Percentiles rank a stretch among this genome's conserved stretches.
Conservation (phyloP, 495 filamentous ascomycete genomes). For the Trichoderma reesei region DNA sequence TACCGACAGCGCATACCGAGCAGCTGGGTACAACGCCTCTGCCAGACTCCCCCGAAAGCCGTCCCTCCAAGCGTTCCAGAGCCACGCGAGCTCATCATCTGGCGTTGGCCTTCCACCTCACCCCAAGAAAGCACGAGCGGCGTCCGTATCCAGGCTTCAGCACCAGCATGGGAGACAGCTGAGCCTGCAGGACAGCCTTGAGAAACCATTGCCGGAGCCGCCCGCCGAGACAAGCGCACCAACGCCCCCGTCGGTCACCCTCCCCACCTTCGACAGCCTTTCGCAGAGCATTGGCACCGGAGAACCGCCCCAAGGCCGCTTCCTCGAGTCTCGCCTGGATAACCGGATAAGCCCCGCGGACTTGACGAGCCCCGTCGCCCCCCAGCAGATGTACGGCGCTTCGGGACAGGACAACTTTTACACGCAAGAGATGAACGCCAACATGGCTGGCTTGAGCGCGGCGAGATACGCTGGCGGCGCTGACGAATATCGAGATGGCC, state of each 20-base stretch:
- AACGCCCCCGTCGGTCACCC: slow-evolving; percentile 19
- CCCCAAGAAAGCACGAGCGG: background rate
- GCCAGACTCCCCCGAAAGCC: background rate
- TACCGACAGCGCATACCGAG: background rate
- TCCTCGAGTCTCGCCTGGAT: slow-evolving; percentile 18
- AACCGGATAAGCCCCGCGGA: slow-evolving; percentile 51
- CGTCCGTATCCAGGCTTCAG: background rate
- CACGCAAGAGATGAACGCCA: slow-evolving; percentile 15
- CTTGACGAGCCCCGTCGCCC: slow-evolving; percentile 38
- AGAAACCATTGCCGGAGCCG: slow-evolving; percentile 42
- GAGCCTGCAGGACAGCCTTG: slow-evolving; percentile 40
- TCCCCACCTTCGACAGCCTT: slow-evolving; percentile 23
- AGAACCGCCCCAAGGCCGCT: background rate
- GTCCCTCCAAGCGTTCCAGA: background rate
- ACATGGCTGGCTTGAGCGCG: slow-evolving; percentile 29
- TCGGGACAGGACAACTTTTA: slow-evolving; percentile 15
- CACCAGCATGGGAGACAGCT: slow-evolving; percentile 38
- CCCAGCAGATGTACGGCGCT: slow-evolving; percentile 28
- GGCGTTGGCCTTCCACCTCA: background rate
- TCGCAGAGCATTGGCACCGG: slow-evolving; percentile 14
- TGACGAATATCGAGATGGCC: slow-evolving; percentile 21
- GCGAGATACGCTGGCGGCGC: slow-evolving; percentile 26
- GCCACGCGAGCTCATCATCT: background rate
- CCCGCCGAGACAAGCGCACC: slow-evolving; percentile 30
- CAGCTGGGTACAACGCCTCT: background rate